Evolutionary conservation across 2,329 filamentous ascomycete species (phyloP).

Genomic region (Cordyceps cateniannulata): DNA sequence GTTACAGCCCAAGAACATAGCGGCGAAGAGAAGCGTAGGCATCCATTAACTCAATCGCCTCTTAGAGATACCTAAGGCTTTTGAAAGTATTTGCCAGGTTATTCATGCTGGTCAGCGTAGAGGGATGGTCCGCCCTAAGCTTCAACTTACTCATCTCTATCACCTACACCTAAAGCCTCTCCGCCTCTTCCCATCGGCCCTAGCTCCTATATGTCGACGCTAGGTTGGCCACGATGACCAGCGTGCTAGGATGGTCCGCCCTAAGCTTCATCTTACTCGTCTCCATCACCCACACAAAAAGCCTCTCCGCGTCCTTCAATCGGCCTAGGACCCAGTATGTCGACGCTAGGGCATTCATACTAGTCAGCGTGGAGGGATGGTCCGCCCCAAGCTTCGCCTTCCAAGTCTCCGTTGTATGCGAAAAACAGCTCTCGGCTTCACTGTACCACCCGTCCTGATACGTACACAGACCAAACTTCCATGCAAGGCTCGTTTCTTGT

Average conservation of each 20-base stretch:
- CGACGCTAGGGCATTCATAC: slow-evolving; percentile 1
- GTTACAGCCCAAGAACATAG: too few species aligned
- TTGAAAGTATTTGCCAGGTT: too few species aligned
- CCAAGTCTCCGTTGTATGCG: background rate
- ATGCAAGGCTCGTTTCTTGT: background rate
- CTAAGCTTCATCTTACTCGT: slow-evolving; percentile 13
- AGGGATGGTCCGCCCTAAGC: too few species aligned
- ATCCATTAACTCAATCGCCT: too few species aligned
- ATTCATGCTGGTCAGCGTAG: too few species aligned
- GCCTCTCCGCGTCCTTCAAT: slow-evolving; percentile 15
- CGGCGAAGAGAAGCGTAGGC: too few species aligned
- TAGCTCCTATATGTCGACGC: too few species aligned
- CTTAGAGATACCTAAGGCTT: too few species aligned
- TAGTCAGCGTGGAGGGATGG: background rate
- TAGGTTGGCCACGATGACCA: slow-evolving; percentile 15
- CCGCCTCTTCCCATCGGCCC: too few species aligned
- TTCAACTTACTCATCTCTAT: too few species aligned
- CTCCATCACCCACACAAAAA: slow-evolving; percentile 10
- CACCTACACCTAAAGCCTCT: too few species aligned
- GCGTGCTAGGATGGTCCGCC: slow-evolving; percentile 12
- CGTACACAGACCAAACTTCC: slow-evolving; percentile 9
- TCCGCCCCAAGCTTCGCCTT: background rate
- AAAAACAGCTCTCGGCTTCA: background rate
- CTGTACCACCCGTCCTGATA: background rate
- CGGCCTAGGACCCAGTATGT: slow-evolving; percentile 12